Conservation (phyloP, 169 alveolate species). For the Perkinsus olseni region DNA sequence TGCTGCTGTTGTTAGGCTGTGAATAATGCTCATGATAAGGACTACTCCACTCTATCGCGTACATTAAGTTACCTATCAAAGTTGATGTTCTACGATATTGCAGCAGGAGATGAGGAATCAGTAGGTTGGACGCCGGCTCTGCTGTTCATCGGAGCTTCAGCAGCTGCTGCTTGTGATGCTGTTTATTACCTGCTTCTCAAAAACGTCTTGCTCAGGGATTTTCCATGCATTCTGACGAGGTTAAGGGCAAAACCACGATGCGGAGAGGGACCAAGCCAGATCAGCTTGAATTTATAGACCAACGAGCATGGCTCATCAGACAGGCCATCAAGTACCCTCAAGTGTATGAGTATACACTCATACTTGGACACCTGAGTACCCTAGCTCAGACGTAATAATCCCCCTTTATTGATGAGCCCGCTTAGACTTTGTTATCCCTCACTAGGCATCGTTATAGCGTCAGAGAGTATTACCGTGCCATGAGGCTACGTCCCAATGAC, state of each 20-base stretch:
- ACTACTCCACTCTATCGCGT: not conserved
- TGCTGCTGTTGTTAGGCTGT: not conserved
- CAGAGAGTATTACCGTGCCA: not conserved
- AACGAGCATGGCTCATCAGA: not conserved
- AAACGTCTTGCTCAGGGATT: not conserved
- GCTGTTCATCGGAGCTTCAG: too few species aligned
- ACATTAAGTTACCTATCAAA: not conserved
- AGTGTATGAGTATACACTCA: not conserved
- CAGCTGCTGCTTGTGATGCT: too few species aligned
- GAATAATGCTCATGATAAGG: not conserved
- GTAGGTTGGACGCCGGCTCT: not conserved
- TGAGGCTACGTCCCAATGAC: not conserved
- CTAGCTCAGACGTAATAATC: not conserved
- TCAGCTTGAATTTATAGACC: not conserved
- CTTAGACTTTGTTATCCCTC: not conserved
- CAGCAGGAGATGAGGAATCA: not conserved
- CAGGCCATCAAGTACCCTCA: not conserved
- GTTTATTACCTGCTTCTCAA: too few species aligned
- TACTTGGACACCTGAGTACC: not conserved
- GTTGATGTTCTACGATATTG: not conserved
- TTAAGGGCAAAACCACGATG: not conserved
- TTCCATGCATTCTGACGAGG: not conserved
- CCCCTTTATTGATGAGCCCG: not conserved
- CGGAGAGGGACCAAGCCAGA: not conserved
- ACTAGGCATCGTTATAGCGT: not conserved